phyloP scores from a whole-genome alignment of 1,284 basidiomycete species.

The Gymnopus androsaceus region DNA sequence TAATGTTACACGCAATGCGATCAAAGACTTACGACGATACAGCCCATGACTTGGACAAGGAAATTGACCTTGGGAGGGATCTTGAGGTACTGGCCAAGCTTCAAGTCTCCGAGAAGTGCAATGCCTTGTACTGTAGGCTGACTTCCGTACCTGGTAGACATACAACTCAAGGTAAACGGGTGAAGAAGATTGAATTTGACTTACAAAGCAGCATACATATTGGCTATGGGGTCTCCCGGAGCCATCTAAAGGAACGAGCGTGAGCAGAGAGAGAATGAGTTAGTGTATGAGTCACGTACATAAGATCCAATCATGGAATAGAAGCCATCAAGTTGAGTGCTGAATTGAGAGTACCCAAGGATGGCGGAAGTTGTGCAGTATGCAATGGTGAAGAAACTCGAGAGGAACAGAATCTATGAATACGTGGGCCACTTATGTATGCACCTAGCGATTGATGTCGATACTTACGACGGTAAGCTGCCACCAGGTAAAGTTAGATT shows the following conservation, averaged over 20 bases:
- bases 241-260: too few relatives aligned
- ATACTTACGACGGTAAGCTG: neutral
- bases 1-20: too few relatives aligned
- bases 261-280: too few relatives aligned
- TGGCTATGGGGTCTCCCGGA: slow-evolving; percentile 9
- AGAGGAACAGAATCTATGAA: slow-evolving; percentile 20
- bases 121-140: slow-evolving; percentile 10
- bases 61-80: slow-evolving; percentile 12
- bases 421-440: neutral
- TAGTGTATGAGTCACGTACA: too few relatives aligned
- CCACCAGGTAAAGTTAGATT: too few relatives aligned
- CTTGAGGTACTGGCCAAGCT: slow-evolving; percentile 11
- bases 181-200: too few relatives aligned
- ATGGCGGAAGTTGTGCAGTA: slow-evolving; percentile 23
- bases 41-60: slow-evolving; percentile 7
- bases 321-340: slow-evolving; percentile 5
- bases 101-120: slow-evolving; percentile 1
- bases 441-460: neutral
- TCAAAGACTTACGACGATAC: neutral
- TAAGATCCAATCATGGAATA: slow-evolving; percentile 7
- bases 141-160: too few relatives aligned
- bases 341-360: slow-evolving; percentile 18
- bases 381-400: slow-evolving; percentile 20
- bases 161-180: too few relatives aligned
- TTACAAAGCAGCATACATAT: slow-evolving; percentile 11